A percentile compares a stretch with the other conserved stretches of the same genome.
phyloP scores from a whole-genome alignment of 2,329 filamentous ascomycete species.

The Colletotrichum coccodes region DNA sequence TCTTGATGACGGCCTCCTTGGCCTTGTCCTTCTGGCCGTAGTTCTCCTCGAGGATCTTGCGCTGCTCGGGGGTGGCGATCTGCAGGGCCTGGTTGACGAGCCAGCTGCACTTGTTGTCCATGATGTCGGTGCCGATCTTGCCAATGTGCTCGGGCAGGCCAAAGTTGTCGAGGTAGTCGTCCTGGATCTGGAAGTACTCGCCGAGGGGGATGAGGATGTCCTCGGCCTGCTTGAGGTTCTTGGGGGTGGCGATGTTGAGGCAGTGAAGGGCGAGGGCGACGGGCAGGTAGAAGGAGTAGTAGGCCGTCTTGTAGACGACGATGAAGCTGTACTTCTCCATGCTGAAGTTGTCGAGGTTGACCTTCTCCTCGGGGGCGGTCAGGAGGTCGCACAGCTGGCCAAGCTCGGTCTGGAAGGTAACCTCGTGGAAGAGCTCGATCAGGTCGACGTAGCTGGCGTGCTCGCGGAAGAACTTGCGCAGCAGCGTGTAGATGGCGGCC shows the following conservation, averaged over 20 bases:
- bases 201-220: slow-evolving; percentile 96
- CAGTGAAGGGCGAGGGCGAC: slow-evolving; percentile 91
- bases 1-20: slow-evolving; percentile 88
- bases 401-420: slow-evolving; percentile 92
- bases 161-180: slow-evolving; percentile 99
- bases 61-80: slow-evolving; percentile 84
- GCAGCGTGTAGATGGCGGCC: slow-evolving; percentile 85
- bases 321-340: slow-evolving; percentile 97
- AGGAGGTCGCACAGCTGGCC: slow-evolving; percentile 95
- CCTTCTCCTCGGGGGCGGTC: slow-evolving; percentile 92
- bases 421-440: slow-evolving; percentile 95
- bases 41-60: slow-evolving; percentile 87
- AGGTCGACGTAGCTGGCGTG: slow-evolving; percentile 92
- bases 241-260: slow-evolving; percentile 83
- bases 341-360: slow-evolving; percentile 95
- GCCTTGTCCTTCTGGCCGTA: slow-evolving; percentile 91
- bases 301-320: slow-evolving; percentile 99
- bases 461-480: slow-evolving; percentile 92
- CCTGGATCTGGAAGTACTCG: slow-evolving; percentile 99
- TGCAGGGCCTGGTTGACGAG: slow-evolving; percentile 93
- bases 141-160: slow-evolving; percentile 92
- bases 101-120: slow-evolving; percentile 99
- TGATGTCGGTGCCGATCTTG: slow-evolving; percentile 98
- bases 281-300: slow-evolving; percentile 99
- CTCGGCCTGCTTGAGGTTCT: slow-evolving; percentile 89